Evolutionary conservation across 352 stramenopile genomes (phyloP), one percentile per base, ranked within the genome.

Genomic region (Phytophthora quininea): DNA sequence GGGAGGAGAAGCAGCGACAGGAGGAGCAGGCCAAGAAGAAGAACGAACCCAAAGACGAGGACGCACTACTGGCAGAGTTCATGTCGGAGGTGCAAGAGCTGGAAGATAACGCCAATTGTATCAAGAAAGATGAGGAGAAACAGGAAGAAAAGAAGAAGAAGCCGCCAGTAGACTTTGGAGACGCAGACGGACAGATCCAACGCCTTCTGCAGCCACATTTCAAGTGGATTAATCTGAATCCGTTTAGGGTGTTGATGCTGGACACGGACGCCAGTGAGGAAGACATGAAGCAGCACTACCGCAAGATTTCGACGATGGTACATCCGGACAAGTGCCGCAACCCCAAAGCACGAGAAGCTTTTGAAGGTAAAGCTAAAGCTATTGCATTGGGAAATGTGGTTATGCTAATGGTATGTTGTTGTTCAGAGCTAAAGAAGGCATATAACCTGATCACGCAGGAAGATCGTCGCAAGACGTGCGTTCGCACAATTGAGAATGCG

Each of bases 281-380:
- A 40, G 87, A 97, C 46, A 96, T 97, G 82, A 95, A 95, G 67
- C 88, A 96, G 76, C 88, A 95, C 73, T 97, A 97, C 46, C 82
- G 88, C 53, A 97, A 97, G 88, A 89, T 97, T 59, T 95, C 90
- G 43, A 88, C 85, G 15, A 80, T 96, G 65, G 84, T 97, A n/a
- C 90, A 97, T 67, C 90, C 90, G 1, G 90, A 97, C 65, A 96
- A 96, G 52, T 93, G 70, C 53, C 81, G 77, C 19, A 60, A 95
- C 52, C 76, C 79, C 3, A 79, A 79, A 12, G 89, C 90, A 19
- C 86, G 90, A 8, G 88, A 97, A 50, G 88, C 90, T 2, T 97
- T 96, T 66, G 90, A 97, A 87, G 88, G 86, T 93, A 62, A 31
- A 54, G 38, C 62, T 40, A 40, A 9, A 6, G 6, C 12, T 48